Conservation (phyloP, 129 eudicot genomes). For the Solidago caesia region DNA sequence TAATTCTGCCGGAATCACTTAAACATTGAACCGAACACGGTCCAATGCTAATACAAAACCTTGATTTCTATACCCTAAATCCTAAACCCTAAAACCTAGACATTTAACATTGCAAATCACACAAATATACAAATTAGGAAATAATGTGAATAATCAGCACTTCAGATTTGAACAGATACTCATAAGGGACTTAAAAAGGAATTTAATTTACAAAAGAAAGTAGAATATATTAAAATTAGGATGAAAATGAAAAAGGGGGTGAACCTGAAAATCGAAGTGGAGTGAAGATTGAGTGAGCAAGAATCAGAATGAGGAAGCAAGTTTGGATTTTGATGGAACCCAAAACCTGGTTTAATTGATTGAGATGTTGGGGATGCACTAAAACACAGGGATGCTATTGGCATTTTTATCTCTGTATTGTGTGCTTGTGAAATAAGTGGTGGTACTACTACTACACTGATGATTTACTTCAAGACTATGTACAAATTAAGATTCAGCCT, state of each 20-base stretch:
- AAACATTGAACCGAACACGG: neutral
- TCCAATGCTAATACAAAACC: conserved; percentile 2
- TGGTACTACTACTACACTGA: neutral
- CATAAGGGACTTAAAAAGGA: neutral
- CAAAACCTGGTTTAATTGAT: conserved; percentile 21
- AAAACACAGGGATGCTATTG: conserved; percentile 24
- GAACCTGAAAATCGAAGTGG: conserved; percentile 28
- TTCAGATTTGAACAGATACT: neutral
- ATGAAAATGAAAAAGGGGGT: neutral
- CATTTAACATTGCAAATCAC: conserved; percentile 9
- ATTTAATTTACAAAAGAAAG: neutral
- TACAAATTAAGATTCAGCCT: no score
- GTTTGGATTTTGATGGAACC: conserved; percentile 29
- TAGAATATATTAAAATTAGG: conserved; percentile 7
- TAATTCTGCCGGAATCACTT: neutral
- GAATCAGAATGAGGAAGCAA: neutral
- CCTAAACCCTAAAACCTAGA: neutral
- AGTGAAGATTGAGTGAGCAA: conserved; percentile 18
- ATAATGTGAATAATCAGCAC: conserved; percentile 14
- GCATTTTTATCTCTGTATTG: neutral
- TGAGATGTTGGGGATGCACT: conserved; percentile 7
- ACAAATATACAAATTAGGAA: conserved; percentile 6
- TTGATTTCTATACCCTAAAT: neutral
- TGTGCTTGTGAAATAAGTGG: neutral
- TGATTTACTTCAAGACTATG: no score